Evolutionary conservation across 805 yeast species (phyloP).

Genomic region (Spathaspora girioi): DNA sequence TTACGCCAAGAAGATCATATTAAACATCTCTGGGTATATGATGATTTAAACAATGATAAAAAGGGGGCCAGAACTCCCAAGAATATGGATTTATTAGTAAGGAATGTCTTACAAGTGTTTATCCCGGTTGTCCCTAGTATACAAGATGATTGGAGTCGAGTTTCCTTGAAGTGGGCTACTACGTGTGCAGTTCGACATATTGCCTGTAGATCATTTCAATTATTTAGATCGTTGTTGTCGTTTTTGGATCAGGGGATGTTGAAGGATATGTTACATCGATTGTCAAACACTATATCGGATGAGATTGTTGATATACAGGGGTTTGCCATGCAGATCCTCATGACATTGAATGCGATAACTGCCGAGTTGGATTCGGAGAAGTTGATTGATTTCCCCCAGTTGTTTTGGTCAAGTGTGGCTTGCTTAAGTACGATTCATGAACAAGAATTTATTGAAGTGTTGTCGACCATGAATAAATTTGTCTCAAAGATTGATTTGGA

Average conservation of each 20-base stretch:
- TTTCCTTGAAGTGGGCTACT: conserved; percentile 90
- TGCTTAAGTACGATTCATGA: conserved; percentile 87
- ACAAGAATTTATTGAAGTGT: conserved; percentile 84
- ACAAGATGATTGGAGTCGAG: conserved; percentile 81
- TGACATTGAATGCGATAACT: conserved; percentile 91
- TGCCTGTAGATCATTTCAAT: conserved; percentile 94
- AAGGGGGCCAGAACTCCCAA: conserved; percentile 80
- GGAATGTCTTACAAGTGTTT: conserved; percentile 60
- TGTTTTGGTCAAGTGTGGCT: conserved; percentile 95
- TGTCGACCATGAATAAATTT: conserved; percentile 78
- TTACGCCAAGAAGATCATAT: conserved; percentile 50
- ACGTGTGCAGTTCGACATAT: conserved; percentile 95
- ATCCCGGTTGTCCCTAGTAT: conserved; percentile 44
- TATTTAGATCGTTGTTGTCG: conserved; percentile 79
- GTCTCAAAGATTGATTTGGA: conserved; percentile 83
- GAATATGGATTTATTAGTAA: conserved; percentile 72
- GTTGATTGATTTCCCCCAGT: conserved; percentile 82
- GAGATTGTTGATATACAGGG: conserved; percentile 89
- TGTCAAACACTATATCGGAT: conserved; percentile 91
- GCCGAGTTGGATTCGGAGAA: conserved; percentile 79
- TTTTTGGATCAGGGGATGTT: conserved; percentile 84
- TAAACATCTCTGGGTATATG: conserved; percentile 72
- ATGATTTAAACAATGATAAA: conserved; percentile 73
- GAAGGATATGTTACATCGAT: conserved; percentile 87
- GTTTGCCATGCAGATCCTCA: conserved; percentile 92